phyloP scores from a whole-genome alignment of 148 eudicot species.

The Diospyros lotus region DNA sequence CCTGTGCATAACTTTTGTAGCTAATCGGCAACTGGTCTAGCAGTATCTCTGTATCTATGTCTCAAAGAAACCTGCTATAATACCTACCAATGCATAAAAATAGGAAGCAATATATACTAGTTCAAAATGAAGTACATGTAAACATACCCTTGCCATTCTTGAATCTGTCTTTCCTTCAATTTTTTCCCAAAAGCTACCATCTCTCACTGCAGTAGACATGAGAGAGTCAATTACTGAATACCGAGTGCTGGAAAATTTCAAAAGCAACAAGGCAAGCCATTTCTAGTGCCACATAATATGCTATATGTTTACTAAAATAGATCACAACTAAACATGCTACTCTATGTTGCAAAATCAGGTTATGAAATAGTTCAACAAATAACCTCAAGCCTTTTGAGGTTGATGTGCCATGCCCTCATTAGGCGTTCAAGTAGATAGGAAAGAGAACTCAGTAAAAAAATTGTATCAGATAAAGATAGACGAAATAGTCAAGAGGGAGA shows the following conservation, averaged over 20 bases:
- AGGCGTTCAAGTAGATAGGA: too few relatives aligned
- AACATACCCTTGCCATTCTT: slow-evolving; percentile 95
- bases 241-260: not conserved
- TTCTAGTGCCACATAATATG: not conserved
- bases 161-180: slow-evolving; percentile 83
- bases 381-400: not conserved
- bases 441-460: too few relatives aligned
- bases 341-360: not conserved
- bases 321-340: not conserved
- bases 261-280: not conserved
- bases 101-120: not conserved
- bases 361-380: not conserved
- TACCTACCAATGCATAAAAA: not conserved
- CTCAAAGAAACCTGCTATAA: not conserved
- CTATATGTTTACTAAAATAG: not conserved
- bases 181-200: slow-evolving; percentile 94
- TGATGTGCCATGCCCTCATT: not conserved
- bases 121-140: not conserved
- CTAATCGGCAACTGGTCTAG: not conserved
- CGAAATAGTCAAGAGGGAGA: too few relatives aligned
- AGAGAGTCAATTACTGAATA: not conserved
- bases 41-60: not conserved
- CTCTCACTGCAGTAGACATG: slow-evolving; percentile 21
- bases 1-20: not conserved
- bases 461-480: too few relatives aligned